Percentiles rank a stretch among this genome's conserved stretches.
Evolutionary conservation across 257 asterid genomes (phyloP).

Genomic region (Primulina eburnea): DNA sequence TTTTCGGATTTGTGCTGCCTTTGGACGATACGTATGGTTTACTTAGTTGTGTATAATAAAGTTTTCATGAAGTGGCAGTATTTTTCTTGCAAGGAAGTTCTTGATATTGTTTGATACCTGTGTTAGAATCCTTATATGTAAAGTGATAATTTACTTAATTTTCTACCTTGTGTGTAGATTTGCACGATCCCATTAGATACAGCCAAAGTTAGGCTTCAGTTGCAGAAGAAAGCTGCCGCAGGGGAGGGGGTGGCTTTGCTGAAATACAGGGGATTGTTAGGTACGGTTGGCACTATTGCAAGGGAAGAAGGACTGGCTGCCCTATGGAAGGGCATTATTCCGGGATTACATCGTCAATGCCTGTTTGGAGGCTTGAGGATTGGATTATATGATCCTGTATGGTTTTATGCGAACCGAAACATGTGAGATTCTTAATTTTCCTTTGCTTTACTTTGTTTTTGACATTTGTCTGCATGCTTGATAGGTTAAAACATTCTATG

Average conservation of each 20-base stretch:
- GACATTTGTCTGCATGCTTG: constrained; percentile 2
- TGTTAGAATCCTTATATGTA: background rate
- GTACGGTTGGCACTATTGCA: constrained; percentile 95
- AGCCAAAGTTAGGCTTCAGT: constrained; percentile 95
- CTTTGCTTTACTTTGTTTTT: constrained; percentile 15
- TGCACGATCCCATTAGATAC: constrained; percentile 92
- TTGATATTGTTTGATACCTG: background rate
- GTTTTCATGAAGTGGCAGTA: background rate
- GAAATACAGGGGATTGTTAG: constrained; percentile 83
- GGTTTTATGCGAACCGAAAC: constrained; percentile 22
- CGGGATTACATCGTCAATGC: constrained; percentile 95
- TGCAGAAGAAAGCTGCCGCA: constrained; percentile 76
- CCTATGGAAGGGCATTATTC: constrained; percentile 95
- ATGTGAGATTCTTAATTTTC: background rate
- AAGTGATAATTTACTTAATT: background rate
- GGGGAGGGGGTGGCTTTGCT: constrained; percentile 70
- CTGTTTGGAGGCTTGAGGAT: constrained; percentile 91
- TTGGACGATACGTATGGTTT: background rate
- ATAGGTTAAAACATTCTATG: constrained; percentile 77
- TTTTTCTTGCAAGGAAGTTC: background rate
- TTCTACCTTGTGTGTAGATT: constrained; percentile 34
- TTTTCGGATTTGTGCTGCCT: background rate
- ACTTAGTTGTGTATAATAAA: background rate
- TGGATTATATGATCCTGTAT: constrained; percentile 93
- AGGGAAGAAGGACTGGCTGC: constrained; percentile 87